Conservation (phyloP, 2,329 filamentous ascomycete genomes). For the Purpureocillium lavendulum region DNA sequence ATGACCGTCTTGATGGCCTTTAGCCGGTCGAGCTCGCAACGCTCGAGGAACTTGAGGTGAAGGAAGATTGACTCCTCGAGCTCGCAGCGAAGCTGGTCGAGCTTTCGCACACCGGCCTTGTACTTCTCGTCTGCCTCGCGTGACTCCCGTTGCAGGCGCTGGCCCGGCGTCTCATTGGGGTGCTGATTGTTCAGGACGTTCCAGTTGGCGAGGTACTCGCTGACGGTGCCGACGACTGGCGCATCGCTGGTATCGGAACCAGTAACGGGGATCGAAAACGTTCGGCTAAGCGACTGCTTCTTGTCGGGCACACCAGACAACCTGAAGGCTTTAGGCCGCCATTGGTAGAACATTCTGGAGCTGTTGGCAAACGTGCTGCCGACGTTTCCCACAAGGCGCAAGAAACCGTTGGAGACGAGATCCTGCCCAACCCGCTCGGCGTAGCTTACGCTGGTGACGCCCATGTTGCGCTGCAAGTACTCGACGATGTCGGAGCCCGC, state of each 20-base stretch:
- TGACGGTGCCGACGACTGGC: constrained; percentile 71
- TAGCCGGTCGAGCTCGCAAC: constrained; percentile 88
- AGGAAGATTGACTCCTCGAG: constrained; percentile 93
- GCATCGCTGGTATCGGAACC: constrained; percentile 55
- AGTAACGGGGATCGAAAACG: constrained; percentile 62
- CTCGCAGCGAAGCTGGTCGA: constrained; percentile 85
- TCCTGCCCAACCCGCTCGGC: constrained; percentile 95
- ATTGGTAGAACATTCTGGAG: constrained; percentile 95
- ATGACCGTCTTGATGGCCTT: constrained; percentile 98
- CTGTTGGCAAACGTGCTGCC: constrained; percentile 96
- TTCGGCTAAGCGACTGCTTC: constrained; percentile 63
- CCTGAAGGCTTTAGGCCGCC: constrained; percentile 87
- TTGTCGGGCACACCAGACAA: constrained; percentile 82
- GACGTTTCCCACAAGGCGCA: constrained; percentile 87
- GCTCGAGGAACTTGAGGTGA: constrained; percentile 92
- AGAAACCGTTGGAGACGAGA: constrained; percentile 73
- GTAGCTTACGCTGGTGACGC: constrained; percentile 75
- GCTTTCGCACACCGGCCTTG: constrained; percentile 74
- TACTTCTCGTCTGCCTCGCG: constrained; percentile 89
- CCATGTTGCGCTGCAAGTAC: constrained; percentile 85
- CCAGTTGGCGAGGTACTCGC: constrained; percentile 86
- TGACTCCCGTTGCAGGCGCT: constrained; percentile 82
- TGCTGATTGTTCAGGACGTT: constrained; percentile 76
- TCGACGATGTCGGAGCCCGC: constrained; percentile 89
- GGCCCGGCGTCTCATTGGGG: constrained; percentile 86